Conservation (phyloP, 495 filamentous ascomycete species). For the Amorphotheca resinae region DNA sequence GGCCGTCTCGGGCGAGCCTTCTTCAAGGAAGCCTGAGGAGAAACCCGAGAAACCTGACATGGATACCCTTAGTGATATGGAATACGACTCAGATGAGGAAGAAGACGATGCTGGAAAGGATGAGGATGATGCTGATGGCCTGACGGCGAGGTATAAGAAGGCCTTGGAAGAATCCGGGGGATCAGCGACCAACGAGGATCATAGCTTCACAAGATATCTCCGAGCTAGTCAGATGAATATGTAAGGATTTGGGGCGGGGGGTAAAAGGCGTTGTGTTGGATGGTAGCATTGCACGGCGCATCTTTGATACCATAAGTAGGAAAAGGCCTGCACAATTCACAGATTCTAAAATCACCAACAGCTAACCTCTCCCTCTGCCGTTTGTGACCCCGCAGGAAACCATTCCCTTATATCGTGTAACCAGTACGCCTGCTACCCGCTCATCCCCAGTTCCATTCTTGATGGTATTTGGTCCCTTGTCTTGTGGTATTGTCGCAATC, state of each 20-base stretch:
- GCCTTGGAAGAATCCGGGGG: slow-evolving; percentile 38
- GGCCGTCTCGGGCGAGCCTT: slow-evolving; percentile 47
- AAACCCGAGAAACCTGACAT: slow-evolving; percentile 20
- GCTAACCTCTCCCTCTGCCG: neutral
- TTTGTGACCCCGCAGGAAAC: neutral
- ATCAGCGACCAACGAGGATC: slow-evolving; percentile 13
- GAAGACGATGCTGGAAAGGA: slow-evolving; percentile 33
- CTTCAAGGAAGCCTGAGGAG: slow-evolving; percentile 23
- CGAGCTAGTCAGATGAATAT: slow-evolving; percentile 21
- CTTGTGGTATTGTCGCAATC: slow-evolving; percentile 1
- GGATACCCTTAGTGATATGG: slow-evolving; percentile 47
- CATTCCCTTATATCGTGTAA: slow-evolving; percentile 1
- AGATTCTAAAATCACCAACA: too few relatives aligned
- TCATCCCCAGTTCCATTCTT: slow-evolving; percentile 6
- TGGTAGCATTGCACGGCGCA: slow-evolving; percentile 19
- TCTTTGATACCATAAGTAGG: slow-evolving; percentile 34
- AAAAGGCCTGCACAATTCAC: slow-evolving; percentile 12
- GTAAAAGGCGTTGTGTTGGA: slow-evolving; percentile 10
- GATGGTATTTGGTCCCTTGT: neutral
- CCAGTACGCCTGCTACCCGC: slow-evolving; percentile 12
- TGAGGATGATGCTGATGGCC: slow-evolving; percentile 37
- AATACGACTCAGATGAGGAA: slow-evolving; percentile 37
- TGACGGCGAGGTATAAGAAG: slow-evolving; percentile 48
- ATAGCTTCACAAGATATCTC: slow-evolving; percentile 23
- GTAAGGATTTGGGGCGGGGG: slow-evolving; percentile 4